Evolutionary conservation across 2,329 filamentous ascomycete genomes (phyloP), one percentile per base, ranked within the genome.

Genomic region (Beauveria brongniartii): DNA sequence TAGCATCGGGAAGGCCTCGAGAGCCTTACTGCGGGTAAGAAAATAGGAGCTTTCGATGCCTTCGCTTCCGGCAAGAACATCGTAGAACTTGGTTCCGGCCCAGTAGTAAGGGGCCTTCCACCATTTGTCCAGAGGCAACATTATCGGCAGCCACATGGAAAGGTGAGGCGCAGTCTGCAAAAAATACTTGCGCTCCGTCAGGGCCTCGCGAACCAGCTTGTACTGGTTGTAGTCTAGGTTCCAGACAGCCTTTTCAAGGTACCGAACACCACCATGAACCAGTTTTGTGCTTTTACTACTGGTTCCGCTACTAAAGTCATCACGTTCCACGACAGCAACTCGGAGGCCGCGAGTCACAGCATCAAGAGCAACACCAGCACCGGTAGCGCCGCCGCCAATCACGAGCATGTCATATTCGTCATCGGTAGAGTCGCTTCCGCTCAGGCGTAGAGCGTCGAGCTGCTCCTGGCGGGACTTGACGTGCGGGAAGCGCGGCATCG

Each of bases 21-120:
- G 79, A 9, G 91, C 90, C 75, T 93, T 93, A 72, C 88, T 92
- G 73, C 87, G 88, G 26, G 90, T 92, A 69, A 95, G 77, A 72
- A 95, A 95, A 76, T 95, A 95, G 6, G 90, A 93, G 68, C 85
- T 91, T 74, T 95, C 91, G 69, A 95, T 92, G 60, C 91, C 91
- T 73, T 95, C 91, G 46, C 87, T 88, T 16, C 91, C 91, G 67
- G 91, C 91, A 65, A 95, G 80, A 67, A 92, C 84, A 74, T 95
- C 91, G 74, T 95, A 96, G 66, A 85, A 84, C 73, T 95, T 95
- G 63, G 86, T 89, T 55, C 88, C 88, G 44, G 81, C 83, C 87
- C 87, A 90, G 72, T 88, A 90, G 74, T 91, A 90, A 6, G 88
- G 87, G 24, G 84, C 86, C 72, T 90, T 87, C 85, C 86, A 90